A percentile compares a stretch with the other conserved stretches of the same genome.
phyloP scores from a whole-genome alignment of 2,329 filamentous ascomycete species.

The Clonostachys byssicola region DNA sequence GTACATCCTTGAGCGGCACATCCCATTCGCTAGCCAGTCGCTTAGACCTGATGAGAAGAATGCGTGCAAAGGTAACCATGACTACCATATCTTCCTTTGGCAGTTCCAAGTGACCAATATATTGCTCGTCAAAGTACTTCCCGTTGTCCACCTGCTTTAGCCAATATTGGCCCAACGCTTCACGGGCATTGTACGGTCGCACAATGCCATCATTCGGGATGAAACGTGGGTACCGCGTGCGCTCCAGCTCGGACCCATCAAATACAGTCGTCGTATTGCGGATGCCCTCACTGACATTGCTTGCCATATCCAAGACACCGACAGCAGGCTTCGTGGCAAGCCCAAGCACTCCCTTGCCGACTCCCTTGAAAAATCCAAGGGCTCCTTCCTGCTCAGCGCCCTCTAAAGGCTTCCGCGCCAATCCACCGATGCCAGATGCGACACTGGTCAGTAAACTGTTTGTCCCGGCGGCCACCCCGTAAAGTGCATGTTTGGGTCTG shows the following conservation, averaged over 20 bases:
- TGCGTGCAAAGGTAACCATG: constrained; percentile 82
- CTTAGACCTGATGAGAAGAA: constrained; percentile 86
- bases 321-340: constrained; percentile 97
- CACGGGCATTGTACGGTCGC: constrained; percentile 87
- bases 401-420: constrained; percentile 90
- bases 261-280: constrained; percentile 99
- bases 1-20: constrained; percentile 89
- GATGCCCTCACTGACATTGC: constrained; percentile 94
- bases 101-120: constrained; percentile 93
- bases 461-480: constrained; percentile 90
- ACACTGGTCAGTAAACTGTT: constrained; percentile 92
- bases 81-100: constrained; percentile 84
- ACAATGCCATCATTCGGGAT: constrained; percentile 91
- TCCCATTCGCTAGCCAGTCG: constrained; percentile 92
- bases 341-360: constrained; percentile 90
- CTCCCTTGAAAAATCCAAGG: constrained; percentile 92
- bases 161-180: constrained; percentile 97
- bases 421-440: constrained; percentile 87
- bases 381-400: constrained; percentile 95
- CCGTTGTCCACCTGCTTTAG: constrained; percentile 97
- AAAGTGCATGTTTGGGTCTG: constrained; percentile 92
- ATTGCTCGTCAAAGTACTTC: constrained; percentile 95
- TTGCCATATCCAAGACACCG: constrained; percentile 93
- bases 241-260: constrained; percentile 89
- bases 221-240: constrained; percentile 88